phyloP scores from a whole-genome alignment of 805 yeast genomes.

The Pichia eremophila region DNA sequence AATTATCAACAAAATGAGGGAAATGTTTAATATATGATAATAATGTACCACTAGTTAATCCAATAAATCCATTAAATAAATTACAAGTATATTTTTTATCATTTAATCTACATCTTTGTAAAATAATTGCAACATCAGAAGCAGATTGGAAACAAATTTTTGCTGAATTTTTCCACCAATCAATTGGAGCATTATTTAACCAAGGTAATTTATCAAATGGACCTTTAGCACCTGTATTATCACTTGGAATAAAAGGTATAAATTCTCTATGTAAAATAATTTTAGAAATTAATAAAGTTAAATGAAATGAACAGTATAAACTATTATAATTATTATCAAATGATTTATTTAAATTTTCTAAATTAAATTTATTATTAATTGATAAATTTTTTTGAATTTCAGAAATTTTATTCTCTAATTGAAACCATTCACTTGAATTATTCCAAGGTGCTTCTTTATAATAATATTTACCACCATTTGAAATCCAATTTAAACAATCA shows the following conservation, averaged over 20 bases:
- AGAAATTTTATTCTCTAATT: neutral
- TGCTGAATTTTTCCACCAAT: conserved; percentile 1
- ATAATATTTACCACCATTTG: conserved; percentile 1
- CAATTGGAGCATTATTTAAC: neutral
- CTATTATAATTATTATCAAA: neutral
- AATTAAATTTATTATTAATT: neutral
- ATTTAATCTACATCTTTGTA: neutral
- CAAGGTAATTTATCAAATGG: conserved; percentile 1
- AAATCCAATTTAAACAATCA: conserved; percentile 1
- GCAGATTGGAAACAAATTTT: neutral
- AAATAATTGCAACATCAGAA: neutral
- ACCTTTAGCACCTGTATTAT: neutral
- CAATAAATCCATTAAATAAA: conserved; percentile 1
- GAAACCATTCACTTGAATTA: neutral
- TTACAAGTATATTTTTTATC: neutral
- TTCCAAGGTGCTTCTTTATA: conserved; percentile 1
- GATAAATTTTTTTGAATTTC: neutral
- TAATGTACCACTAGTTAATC: neutral
- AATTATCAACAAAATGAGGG: neutral
- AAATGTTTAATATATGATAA: conserved; percentile 1
- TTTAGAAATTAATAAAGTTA: neutral
- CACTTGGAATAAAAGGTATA: conserved; percentile 1
- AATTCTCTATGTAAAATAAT: neutral
- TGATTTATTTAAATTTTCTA: neutral
- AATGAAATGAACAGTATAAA: conserved; percentile 1